Evolutionary conservation across 352 stramenopile genomes (phyloP), one percentile per base, ranked within the genome.

Genomic region (Pythium sp.): DNA sequence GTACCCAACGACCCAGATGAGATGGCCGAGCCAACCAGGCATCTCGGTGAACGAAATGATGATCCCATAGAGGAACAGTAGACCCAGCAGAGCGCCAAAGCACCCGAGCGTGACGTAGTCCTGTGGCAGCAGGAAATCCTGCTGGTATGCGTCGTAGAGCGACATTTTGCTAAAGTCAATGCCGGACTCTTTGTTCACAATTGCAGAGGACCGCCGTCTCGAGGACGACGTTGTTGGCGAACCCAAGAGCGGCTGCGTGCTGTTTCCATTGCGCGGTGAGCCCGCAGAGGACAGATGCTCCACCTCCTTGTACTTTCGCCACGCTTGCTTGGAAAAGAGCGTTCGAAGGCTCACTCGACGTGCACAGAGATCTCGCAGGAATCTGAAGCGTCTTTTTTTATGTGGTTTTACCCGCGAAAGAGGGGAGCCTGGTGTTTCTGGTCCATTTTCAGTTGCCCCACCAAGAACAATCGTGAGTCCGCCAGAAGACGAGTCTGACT

Each of bases 111-210:
- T 93, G 36, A 82, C 74, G 64, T 95, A 92, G 59, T 95, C 87
- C 30, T 93, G 78, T 0, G 85, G 83, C 5, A 95, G 56, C 32
- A 95, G 62, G 43, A 90, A 93, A 0, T 80, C 84, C 65, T 91
- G 78, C 28, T 75, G 77, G 54, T 82, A 93, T 0, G 87, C 87
- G 22, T 93, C 64, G 58, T 91, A 93, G 49, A 93, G 58, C 24
- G 81, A 87, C 84, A 95, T 91, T 20, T 74, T 84, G 5, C 68
- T 68, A 49, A 95, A 93, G 60, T 93, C 82, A 2, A 92, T 66
- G 2, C 77, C 70, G 2, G 18, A 12, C 24, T 54, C 58, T 2
- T 64, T 58, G 54, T 73, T 63, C 36, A 56, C 72, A 57, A 59
- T 32, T 11, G 65, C 28, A 18, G 62, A 68, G 6, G 68, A 72